Base-by-base conservation (phyloP, 1,284 basidiomycete genomes). In the Puccinia polysora region DNA sequence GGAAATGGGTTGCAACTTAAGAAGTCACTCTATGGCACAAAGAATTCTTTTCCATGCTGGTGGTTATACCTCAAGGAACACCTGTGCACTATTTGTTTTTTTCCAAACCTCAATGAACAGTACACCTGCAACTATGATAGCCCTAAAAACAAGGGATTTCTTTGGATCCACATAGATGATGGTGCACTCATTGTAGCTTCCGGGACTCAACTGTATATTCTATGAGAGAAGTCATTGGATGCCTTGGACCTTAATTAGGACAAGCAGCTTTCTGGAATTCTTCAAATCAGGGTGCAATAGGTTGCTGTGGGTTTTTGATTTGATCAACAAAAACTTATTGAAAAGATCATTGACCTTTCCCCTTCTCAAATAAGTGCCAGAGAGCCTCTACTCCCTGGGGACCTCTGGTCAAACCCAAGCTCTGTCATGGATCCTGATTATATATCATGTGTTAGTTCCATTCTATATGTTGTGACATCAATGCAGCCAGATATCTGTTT, bases 81-180 rank as follows among this genome's bases (percentile, higher is more conserved):
- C 10, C 40, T 69, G 14, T 23, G 6, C 2, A 5, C 2, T 2
- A 52, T 60, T 23, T 55, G 67, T 28, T 69, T 59, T 25, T 20
- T 12, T 4, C 55, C 56, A 5, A 59, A 47, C 7, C 55, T 34
- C 1, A 25, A 58, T 4, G 56, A 69, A 20, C 36, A 38, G 5
- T 59, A 43, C 10, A 47, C 53, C 14, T 69, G 60, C 23, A 47
- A 23, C 36, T 47, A 55, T 23, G 10, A 45, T 3, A 20, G 30
- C 14, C 4, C 4, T 4, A 14, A 59, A 2, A 43, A 25, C 28
- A 30, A n/a, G 25, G 38, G 18, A 15, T 23, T 58, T 20, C 18
- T 69, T n/a, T 69, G 65, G 52, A 30, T 69, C 8, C 65, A 69
- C 28, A 40, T 58, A n/a, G 5, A 55, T 58, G 18, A 43, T 58